Base-by-base conservation (phyloP, 202 grass and related monocot species). In the Panicum virgatum region DNA sequence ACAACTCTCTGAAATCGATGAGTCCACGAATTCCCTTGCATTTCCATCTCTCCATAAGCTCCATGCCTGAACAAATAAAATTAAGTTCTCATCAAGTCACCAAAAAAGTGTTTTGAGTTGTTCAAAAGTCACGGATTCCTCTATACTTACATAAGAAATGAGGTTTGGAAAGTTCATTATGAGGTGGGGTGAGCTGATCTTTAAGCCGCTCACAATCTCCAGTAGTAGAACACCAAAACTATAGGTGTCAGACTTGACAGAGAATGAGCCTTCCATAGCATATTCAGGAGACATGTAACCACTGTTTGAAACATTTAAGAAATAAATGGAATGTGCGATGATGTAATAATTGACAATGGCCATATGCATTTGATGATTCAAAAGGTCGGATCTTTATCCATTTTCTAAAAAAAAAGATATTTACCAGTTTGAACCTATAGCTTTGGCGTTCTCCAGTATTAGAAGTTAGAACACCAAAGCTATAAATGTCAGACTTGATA, bases 401-500 rank as follows among this genome's bases (percentile, higher is more conserved):
- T n/a, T n/a, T n/a, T n/a, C n/a, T n/a, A n/a, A n/a, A n/a, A n/a
- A n/a, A n/a, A n/a, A n/a, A n/a, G 48, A 34, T 52, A 2, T 52
- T 52, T 52, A 52, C 48, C 16, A 52, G 4, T 7, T 19, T 52
- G 16, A 52, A 52, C 16, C 48, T 52, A 52, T 52, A 52, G 6
- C 48, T 52, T 52, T 52, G 48, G 48, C 20, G 48, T 18, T 77
- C 77, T 89, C 92, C 51, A 94, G 42, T 0, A 89, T 62, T 45
- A 91, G n/a, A n/a, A n/a, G n/a, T n/a, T n/a, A n/a, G 61, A 26
- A 91, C 78, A 25, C 92, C 84, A 78, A 83, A 94, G 37, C 87
- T 89, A 43, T 89, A 94, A 5, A 69, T 83, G 19, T 94, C 89
- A 14, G 89, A 89, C 22, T 91, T 94, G 25, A 89, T 74, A 54